Conservation (phyloP, 2,329 filamentous ascomycete species). For the Phaeoacremonium minimum region DNA sequence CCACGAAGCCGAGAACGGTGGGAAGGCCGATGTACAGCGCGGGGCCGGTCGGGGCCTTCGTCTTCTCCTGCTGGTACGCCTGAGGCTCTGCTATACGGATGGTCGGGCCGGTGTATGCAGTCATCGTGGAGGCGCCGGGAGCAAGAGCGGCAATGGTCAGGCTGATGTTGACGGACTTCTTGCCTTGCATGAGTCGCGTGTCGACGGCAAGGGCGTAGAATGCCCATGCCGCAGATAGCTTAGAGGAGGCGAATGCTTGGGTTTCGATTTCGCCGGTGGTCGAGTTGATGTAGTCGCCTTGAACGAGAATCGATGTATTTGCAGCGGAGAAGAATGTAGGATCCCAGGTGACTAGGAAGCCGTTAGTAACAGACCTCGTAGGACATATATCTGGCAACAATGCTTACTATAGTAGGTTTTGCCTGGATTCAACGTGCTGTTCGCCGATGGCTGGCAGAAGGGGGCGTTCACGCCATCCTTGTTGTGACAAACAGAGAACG, state of each 20-base stretch:
- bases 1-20: conserved; percentile 39
- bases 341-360: conserved; percentile 54
- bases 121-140: conserved; percentile 20
- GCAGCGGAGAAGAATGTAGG: conserved; percentile 41
- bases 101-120: conserved; percentile 32
- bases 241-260: conserved; percentile 26
- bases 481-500: conserved; percentile 48
- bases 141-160: conserved; percentile 36
- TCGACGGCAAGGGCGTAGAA: conserved; percentile 43
- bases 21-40: conserved; percentile 51
- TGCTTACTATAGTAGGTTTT: conserved; percentile 47
- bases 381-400: neutral
- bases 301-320: conserved; percentile 30
- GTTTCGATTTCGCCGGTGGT: conserved; percentile 17
- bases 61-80: conserved; percentile 21
- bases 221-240: conserved; percentile 36
- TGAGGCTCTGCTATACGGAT: conserved; percentile 33
- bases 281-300: conserved; percentile 35
- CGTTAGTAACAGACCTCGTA: conserved; percentile 1
- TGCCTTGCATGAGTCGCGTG: conserved; percentile 27
- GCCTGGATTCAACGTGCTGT: conserved; percentile 37
- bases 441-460: conserved; percentile 44
- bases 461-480: conserved; percentile 40
- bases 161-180: conserved; percentile 40
- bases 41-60: conserved; percentile 26